These are phyloP conservation scores for Isochrysis galbana DNA, from an alignment of 78 protist species.

Conservation along the genomic window DNA sequence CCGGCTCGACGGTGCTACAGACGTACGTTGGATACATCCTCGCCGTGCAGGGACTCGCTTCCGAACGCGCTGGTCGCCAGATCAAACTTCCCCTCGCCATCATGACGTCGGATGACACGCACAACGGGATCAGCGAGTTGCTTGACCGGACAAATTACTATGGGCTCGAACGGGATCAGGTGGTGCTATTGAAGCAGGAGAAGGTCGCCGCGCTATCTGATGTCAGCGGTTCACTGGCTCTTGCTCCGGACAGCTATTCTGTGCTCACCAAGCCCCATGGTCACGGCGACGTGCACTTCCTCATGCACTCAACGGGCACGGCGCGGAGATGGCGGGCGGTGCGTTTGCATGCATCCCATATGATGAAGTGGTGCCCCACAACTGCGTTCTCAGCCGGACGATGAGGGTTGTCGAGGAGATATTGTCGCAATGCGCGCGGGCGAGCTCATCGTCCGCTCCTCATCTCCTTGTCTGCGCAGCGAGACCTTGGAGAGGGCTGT, in stretches of 20 bases:
- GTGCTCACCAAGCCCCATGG: slow-evolving; percentile 53
- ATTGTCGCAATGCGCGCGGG: too few species aligned
- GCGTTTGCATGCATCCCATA: too few species aligned
- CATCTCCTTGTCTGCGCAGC: too few species aligned
- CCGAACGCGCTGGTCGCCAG: neutral
- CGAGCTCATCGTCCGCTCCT: too few species aligned
- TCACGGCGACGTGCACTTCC: slow-evolving; percentile 60
- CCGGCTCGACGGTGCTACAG: neutral
- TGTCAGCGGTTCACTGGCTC: neutral
- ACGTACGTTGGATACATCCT: neutral
- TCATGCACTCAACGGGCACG: slow-evolving; percentile 16
- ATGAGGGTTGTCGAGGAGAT: too few species aligned
- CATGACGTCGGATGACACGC: slow-evolving; percentile 49
- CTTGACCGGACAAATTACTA: slow-evolving; percentile 6
- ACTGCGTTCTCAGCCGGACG: too few species aligned
- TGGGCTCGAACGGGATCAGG: neutral
- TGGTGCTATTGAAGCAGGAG: slow-evolving; percentile 35
- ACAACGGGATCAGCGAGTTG: neutral
- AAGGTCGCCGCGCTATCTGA: slow-evolving; percentile 28
- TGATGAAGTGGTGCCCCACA: too few species aligned
- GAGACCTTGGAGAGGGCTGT: too few species aligned
- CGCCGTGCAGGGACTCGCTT: neutral
- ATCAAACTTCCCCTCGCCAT: slow-evolving; percentile 19
- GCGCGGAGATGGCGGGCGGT: neutral
- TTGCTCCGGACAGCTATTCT: neutral